Evolutionary conservation across 805 yeast species (phyloP).

Genomic region (Spathaspora girioi): DNA sequence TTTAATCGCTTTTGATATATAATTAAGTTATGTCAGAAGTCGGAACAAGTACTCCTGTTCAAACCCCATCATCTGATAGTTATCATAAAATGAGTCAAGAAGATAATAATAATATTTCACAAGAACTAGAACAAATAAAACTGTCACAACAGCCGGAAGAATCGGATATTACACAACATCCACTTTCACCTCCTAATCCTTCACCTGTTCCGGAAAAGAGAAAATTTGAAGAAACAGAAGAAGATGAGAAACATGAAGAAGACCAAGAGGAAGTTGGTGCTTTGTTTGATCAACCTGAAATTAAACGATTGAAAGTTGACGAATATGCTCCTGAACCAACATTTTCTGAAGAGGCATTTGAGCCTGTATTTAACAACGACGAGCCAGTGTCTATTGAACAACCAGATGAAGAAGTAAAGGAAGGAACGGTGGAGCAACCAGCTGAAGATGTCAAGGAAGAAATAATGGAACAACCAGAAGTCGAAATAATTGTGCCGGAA

Average conservation of each 20-base stretch:
- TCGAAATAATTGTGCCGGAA: background rate
- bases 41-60: slow-evolving; percentile 36
- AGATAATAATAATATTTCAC: background rate
- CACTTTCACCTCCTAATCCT: slow-evolving; percentile 44
- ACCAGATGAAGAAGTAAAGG: slow-evolving; percentile 5
- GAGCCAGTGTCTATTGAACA: background rate
- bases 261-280: slow-evolving; percentile 1
- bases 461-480: background rate
- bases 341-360: background rate
- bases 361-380: background rate
- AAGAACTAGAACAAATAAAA: background rate
- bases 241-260: slow-evolving; percentile 3
- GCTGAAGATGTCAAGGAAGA: slow-evolving; percentile 5
- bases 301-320: slow-evolving; percentile 1
- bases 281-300: background rate
- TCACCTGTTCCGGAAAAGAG: slow-evolving; percentile 41
- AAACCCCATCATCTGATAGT: slow-evolving; percentile 33
- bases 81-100: slow-evolving; percentile 14
- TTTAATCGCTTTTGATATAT: background rate
- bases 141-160: background rate
- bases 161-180: slow-evolving; percentile 18
- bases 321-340: background rate
- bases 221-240: slow-evolving; percentile 24
- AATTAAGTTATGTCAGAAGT: background rate
- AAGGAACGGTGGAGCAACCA: background rate